phyloP scores from a whole-genome alignment of 768 basidiomycete species.

The Agrocybe chaxingu region DNA sequence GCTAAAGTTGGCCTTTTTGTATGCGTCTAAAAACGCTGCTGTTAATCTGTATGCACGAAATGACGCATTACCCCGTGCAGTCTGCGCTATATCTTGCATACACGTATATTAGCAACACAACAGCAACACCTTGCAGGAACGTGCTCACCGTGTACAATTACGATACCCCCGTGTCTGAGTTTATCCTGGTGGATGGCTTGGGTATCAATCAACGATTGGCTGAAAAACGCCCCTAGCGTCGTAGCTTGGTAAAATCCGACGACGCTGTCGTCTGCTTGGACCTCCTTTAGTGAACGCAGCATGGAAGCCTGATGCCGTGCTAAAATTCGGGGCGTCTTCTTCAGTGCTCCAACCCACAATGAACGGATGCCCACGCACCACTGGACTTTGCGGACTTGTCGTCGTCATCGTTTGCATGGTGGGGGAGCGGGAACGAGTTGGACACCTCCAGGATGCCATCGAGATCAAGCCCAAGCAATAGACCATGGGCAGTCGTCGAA shows the following conservation, averaged over 20 bases:
- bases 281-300: conserved; percentile 86
- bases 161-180: conserved; percentile 81
- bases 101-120: conserved; percentile 8
- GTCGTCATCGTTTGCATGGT: conserved; percentile 71
- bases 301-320: conserved; percentile 82
- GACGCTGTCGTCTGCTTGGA: conserved; percentile 86
- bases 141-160: conserved; percentile 75
- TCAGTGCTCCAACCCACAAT: neutral
- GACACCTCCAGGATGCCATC: conserved; percentile 90
- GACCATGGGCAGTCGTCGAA: conserved; percentile 73
- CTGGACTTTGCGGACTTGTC: conserved; percentile 76
- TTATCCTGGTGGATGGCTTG: conserved; percentile 85
- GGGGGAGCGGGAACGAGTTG: conserved; percentile 84
- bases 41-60: conserved; percentile 90
- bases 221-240: conserved; percentile 81
- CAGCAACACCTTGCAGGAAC: conserved; percentile 1
- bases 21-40: conserved; percentile 73
- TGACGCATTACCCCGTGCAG: conserved; percentile 78
- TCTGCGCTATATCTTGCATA: conserved; percentile 67
- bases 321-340: conserved; percentile 20
- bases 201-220: conserved; percentile 74
- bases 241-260: conserved; percentile 95
- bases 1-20: conserved; percentile 82
- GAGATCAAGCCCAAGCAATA: conserved; percentile 87
- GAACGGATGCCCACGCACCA: conserved; percentile 42